Conservation (phyloP, 257 asterid species). For the Mentha longifolia region DNA sequence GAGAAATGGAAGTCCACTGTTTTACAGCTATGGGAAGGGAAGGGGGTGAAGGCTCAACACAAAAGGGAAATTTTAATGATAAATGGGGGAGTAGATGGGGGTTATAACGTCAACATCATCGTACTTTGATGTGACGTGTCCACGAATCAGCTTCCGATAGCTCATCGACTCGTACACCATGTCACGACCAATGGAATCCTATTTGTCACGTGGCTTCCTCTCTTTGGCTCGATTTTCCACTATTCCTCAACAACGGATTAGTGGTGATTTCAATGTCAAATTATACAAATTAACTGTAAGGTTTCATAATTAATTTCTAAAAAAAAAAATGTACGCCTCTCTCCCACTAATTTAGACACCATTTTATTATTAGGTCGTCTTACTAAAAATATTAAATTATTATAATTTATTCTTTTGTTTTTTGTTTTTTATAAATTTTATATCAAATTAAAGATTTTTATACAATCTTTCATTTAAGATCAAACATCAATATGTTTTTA, state of each 20-base stretch:
- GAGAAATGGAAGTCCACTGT: constrained; percentile 14
- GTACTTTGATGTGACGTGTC: constrained; percentile 46
- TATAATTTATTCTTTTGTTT: no score
- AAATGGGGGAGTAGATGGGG: not conserved
- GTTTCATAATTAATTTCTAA: no score
- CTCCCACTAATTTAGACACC: no score
- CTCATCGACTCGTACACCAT: constrained; percentile 26
- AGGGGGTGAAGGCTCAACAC: not conserved
- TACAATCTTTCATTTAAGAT: no score
- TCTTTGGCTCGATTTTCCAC: constrained; percentile 22
- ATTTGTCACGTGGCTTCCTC: constrained; percentile 40
- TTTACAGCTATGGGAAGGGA: constrained; percentile 22
- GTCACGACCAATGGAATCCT: constrained; percentile 24
- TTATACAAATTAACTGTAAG: no score
- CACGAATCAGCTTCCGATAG: constrained; percentile 36
- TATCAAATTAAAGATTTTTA: no score
- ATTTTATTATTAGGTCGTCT: no score
- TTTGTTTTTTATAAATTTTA: no score
- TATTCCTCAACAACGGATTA: not conserved
- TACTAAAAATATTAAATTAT: no score
- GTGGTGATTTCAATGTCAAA: not conserved
- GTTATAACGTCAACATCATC: constrained; percentile 41
- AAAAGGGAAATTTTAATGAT: constrained; percentile 31
- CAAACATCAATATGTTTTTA: no score
- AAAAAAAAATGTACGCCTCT: no score